Evolutionary conservation across 2,329 filamentous ascomycete species (phyloP).

Genomic region (Cercospora zeina): DNA sequence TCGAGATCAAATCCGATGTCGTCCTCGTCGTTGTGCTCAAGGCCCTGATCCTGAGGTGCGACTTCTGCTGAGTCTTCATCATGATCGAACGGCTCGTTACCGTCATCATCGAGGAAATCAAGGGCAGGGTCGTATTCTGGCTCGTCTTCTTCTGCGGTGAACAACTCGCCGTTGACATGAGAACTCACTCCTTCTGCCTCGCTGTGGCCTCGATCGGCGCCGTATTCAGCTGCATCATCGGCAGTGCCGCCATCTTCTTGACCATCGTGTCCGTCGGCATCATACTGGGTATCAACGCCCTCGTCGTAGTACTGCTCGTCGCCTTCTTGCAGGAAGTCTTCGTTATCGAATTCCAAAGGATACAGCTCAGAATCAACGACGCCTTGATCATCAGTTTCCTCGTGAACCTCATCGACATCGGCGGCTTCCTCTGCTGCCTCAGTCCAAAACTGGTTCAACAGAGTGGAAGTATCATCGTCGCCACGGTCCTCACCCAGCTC

Average conservation of each 20-base stretch:
- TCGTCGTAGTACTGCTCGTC: conserved; percentile 17
- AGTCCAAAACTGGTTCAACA: conserved; percentile 17
- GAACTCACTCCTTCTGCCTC: conserved; percentile 5
- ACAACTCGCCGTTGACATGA: background rate
- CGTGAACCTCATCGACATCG: conserved; percentile 11
- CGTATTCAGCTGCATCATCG: conserved; percentile 24
- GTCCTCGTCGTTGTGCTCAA: conserved; percentile 25
- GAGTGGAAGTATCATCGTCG: conserved; percentile 28
- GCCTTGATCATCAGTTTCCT: conserved; percentile 9
- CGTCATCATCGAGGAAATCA: conserved; percentile 29
- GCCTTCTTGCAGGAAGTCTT: conserved; percentile 23
- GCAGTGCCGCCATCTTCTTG: conserved; percentile 12
- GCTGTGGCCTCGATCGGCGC: conserved; percentile 18
- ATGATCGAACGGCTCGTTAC: conserved; percentile 24
- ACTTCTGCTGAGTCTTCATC: conserved; percentile 18
- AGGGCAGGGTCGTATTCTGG: conserved; percentile 24
- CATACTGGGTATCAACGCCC: conserved; percentile 16
- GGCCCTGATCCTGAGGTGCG: conserved; percentile 7
- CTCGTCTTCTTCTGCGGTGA: conserved; percentile 26
- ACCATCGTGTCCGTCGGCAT: conserved; percentile 18
- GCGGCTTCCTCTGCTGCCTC: conserved; percentile 14
- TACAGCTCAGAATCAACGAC: background rate
- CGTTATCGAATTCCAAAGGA: conserved; percentile 18
- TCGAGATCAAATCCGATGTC: conserved; percentile 36
- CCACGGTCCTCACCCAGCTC: conserved; percentile 27